Evolutionary conservation across 179 eudicot species (phyloP).

Genomic region (Silene coronaria): DNA sequence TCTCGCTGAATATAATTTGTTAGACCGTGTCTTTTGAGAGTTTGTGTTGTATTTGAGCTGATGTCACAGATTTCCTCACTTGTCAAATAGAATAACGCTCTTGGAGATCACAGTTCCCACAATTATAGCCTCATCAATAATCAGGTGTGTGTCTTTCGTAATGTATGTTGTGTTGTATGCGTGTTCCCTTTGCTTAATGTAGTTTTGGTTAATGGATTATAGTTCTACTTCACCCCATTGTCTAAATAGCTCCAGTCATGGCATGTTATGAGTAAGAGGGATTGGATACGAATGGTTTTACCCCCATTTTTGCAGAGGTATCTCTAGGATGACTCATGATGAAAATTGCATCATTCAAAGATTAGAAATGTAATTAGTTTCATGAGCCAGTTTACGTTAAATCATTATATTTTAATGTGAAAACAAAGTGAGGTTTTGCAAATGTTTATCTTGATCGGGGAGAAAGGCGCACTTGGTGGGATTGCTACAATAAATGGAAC

Average conservation of each 20-base stretch:
- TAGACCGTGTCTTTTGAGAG: not conserved
- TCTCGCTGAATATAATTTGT: not conserved
- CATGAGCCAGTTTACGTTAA: too few species aligned
- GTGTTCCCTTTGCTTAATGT: not conserved
- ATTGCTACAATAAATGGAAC: not conserved
- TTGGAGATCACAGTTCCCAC: slow-evolving; percentile 10
- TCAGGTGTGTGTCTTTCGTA: slow-evolving; percentile 4
- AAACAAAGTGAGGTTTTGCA: not conserved
- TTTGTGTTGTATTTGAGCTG: slow-evolving; percentile 5
- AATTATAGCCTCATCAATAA: slow-evolving; percentile 4
- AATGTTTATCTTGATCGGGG: not conserved
- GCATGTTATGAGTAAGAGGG: too few species aligned
- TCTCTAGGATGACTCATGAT: not conserved
- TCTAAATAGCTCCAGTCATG: not conserved
- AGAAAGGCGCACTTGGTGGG: not conserved
- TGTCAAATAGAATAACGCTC: slow-evolving; percentile 13
- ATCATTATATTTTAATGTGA: too few species aligned
- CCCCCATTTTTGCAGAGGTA: not conserved
- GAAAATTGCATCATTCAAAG: too few species aligned
- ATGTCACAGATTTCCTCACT: not conserved
- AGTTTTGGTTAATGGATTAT: not conserved
- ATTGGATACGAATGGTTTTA: not conserved
- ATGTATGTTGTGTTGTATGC: not conserved
- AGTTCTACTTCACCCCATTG: not conserved
- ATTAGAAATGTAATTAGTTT: too few species aligned